Percentiles rank a stretch among this genome's conserved stretches.
Conservation (phyloP, 306 rosid genomes). For the Crataegus laevigata region DNA sequence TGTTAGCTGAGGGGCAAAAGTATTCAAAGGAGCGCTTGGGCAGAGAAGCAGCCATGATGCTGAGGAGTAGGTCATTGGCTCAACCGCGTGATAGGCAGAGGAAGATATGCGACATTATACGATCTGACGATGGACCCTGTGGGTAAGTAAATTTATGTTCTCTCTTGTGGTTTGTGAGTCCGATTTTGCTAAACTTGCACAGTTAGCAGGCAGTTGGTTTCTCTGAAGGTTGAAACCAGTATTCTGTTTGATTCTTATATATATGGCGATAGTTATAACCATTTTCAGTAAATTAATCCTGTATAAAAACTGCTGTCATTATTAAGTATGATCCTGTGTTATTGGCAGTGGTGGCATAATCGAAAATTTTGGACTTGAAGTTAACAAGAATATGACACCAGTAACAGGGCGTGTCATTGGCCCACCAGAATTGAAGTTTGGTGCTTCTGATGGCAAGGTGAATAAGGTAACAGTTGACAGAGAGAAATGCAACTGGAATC, state of each 20-base stretch:
- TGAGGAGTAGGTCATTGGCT: slow-evolving; percentile 42
- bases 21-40: slow-evolving; percentile 50
- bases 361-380: slow-evolving; percentile 54
- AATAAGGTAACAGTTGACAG: slow-evolving; percentile 35
- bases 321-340: background rate
- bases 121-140: slow-evolving; percentile 58
- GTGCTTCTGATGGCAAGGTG: slow-evolving; percentile 38
- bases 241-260: background rate
- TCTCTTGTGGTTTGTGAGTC: background rate
- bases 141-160: slow-evolving; percentile 34
- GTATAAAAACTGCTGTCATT: background rate
- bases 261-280: background rate
- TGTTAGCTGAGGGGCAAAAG: slow-evolving; percentile 60
- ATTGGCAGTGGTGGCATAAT: slow-evolving; percentile 46
- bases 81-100: slow-evolving; percentile 31
- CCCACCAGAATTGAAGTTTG: slow-evolving; percentile 59
- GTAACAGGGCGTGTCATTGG: slow-evolving; percentile 55
- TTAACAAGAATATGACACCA: slow-evolving; percentile 43
- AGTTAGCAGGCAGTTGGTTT: background rate
- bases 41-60: slow-evolving; percentile 18
- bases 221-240: background rate
- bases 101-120: slow-evolving; percentile 40
- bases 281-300: background rate
- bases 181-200: too few relatives aligned
- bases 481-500: slow-evolving; percentile 67